phyloP scores from a whole-genome alignment of 1,284 basidiomycete genomes.

The Ceratobasidium sp. region DNA sequence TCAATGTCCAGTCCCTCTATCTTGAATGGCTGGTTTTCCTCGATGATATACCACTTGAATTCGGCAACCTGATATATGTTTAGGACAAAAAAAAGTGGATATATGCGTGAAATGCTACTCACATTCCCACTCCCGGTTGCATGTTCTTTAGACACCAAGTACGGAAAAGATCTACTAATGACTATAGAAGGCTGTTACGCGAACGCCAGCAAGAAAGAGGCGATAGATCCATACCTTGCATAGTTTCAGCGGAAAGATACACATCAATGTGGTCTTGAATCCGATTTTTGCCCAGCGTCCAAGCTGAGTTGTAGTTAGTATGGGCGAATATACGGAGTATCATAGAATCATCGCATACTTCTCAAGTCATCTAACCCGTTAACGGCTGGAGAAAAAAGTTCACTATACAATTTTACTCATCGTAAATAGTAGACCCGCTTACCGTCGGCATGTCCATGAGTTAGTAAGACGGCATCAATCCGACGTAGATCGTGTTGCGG shows the following conservation, averaged over 20 bases:
- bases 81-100: constrained; percentile 19
- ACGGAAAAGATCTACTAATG: constrained; percentile 78
- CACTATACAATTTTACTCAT: background rate
- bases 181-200: constrained; percentile 54
- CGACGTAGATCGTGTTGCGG: constrained; percentile 77
- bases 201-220: background rate
- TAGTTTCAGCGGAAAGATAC: constrained; percentile 75
- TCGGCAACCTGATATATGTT: constrained; percentile 70
- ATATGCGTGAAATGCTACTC: constrained; percentile 52
- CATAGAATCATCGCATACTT: constrained; percentile 62
- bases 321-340: constrained; percentile 13
- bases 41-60: constrained; percentile 83
- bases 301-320: constrained; percentile 62
- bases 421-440: constrained; percentile 50
- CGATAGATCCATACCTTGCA: constrained; percentile 51
- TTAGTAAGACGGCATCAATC: constrained; percentile 83
- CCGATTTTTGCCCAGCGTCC: constrained; percentile 71
- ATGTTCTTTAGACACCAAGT: constrained; percentile 80
- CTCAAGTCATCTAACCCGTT: constrained; percentile 86
- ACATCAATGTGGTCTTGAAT: constrained; percentile 81
- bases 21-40: constrained; percentile 72
- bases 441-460: constrained; percentile 85
- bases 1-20: constrained; percentile 74
- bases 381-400: constrained; percentile 67
- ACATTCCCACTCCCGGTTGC: constrained; percentile 85